phyloP scores from a whole-genome alignment of 768 basidiomycete species.

The Russula abietina region DNA sequence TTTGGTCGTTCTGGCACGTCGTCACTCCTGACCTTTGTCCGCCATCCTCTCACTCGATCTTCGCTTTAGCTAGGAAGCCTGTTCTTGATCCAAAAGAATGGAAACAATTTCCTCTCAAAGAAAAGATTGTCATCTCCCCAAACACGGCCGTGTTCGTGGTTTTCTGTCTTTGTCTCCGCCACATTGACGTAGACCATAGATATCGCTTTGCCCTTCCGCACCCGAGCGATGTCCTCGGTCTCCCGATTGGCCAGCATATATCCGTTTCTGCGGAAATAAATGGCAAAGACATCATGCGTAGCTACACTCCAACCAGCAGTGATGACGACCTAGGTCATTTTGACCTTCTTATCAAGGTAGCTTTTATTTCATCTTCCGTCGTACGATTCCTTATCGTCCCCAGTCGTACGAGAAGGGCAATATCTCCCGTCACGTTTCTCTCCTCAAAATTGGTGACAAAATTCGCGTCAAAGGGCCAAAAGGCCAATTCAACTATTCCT shows the following conservation, averaged over 20 bases:
- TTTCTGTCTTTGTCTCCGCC: background rate
- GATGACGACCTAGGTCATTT: conserved; percentile 92
- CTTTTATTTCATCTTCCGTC: background rate
- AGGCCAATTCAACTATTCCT: conserved; percentile 84
- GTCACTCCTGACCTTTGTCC: conserved; percentile 7
- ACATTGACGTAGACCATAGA: conserved; percentile 37
- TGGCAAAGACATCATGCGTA: conserved; percentile 84
- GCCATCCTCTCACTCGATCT: conserved; percentile 1
- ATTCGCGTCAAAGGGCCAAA: conserved; percentile 94
- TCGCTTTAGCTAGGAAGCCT: conserved; percentile 52
- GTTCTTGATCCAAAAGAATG: conserved; percentile 70
- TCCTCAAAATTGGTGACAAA: conserved; percentile 81
- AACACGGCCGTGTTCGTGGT: conserved; percentile 88
- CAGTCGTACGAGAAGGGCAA: conserved; percentile 97
- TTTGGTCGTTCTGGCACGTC: conserved; percentile 37
- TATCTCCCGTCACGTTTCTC: conserved; percentile 80
- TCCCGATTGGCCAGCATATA: conserved; percentile 97
- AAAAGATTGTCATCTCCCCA: conserved; percentile 81
- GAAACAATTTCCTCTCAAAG: conserved; percentile 73
- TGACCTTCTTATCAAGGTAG: conserved; percentile 94
- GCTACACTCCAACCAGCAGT: conserved; percentile 92
- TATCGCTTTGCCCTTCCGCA: conserved; percentile 88
- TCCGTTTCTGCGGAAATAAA: conserved; percentile 84
- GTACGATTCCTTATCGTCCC: background rate
- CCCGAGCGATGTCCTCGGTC: conserved; percentile 72